A percentile compares a stretch with the other conserved stretches of the same genome.
These are phyloP conservation scores for Paraurostyla sp. DNA, from an alignment of 73 alveolate species.

Conservation along the genomic window DNA sequence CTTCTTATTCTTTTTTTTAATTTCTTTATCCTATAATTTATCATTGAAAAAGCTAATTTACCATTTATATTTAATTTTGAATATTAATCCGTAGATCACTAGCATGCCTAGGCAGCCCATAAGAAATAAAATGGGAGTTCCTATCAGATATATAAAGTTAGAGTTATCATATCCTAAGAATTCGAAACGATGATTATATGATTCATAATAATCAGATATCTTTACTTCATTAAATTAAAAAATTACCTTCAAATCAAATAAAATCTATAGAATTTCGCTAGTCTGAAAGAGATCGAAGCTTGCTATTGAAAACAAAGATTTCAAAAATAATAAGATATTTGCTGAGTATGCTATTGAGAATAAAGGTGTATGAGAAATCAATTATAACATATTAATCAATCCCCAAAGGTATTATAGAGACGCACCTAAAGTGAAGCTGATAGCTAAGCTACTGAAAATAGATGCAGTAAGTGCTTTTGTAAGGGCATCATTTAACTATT, in stretches of 20 bases:
- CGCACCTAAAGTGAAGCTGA: not conserved
- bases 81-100: not conserved
- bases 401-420: not conserved
- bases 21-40: not conserved
- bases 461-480: not conserved
- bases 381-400: not conserved
- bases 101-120: not conserved
- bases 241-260: too few species aligned
- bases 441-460: not conserved
- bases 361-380: not conserved
- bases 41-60: not conserved
- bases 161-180: not conserved
- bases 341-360: not conserved
- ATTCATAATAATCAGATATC: not conserved
- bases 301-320: not conserved
- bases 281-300: not conserved
- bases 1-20: not conserved
- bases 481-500: too few species aligned
- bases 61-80: not conserved
- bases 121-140: not conserved
- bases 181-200: not conserved
- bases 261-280: not conserved
- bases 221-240: too few species aligned
- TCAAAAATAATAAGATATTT: not conserved
- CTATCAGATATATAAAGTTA: not conserved